Conservation (phyloP, 1,139 yeast genomes). For the Sugiyamaella grinbergsii region DNA sequence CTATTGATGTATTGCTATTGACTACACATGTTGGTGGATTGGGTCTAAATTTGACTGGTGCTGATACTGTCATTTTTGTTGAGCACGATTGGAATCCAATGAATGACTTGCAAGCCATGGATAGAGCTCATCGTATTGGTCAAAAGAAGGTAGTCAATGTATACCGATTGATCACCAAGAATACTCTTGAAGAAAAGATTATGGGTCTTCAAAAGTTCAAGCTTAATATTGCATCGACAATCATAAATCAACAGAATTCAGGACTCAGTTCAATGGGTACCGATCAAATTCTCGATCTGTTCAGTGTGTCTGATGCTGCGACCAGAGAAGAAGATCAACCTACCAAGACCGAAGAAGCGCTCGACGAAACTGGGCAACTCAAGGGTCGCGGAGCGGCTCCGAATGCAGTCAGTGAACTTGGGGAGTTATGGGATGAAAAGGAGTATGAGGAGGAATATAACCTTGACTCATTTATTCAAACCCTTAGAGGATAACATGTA, state of each 20-base stretch:
- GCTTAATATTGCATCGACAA: slow-evolving; percentile 94
- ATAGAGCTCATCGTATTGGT: slow-evolving; percentile 96
- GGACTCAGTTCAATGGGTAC: slow-evolving; percentile 97
- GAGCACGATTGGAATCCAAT: slow-evolving; percentile 99
- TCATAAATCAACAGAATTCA: slow-evolving; percentile 94
- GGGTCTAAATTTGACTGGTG: slow-evolving; percentile 96
- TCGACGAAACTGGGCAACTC: slow-evolving; percentile 58
- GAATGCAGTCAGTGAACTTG: slow-evolving; percentile 77
- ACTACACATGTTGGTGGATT: slow-evolving; percentile 99
- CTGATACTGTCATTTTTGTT: slow-evolving; percentile 96
- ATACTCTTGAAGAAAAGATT: slow-evolving; percentile 93
- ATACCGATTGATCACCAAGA: slow-evolving; percentile 85
- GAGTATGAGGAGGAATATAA: slow-evolving; percentile 97
- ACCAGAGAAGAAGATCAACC: slow-evolving; percentile 49
- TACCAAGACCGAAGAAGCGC: slow-evolving; percentile 43
- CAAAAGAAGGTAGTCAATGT: slow-evolving; percentile 97
- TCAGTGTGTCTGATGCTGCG: slow-evolving; percentile 56
- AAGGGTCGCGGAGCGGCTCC: slow-evolving; percentile 58
- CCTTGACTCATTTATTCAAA: slow-evolving; percentile 86
- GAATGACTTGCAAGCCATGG: slow-evolving; percentile 99
- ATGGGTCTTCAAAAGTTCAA: slow-evolving; percentile 98
- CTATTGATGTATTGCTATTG: slow-evolving; percentile 85
- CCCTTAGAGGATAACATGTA: slow-evolving; percentile 44
- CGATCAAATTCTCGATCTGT: slow-evolving; percentile 86
- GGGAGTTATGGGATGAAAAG: slow-evolving; percentile 95